phyloP scores from a whole-genome alignment of 257 asterid species.

The Voacanga thouarsii region DNA sequence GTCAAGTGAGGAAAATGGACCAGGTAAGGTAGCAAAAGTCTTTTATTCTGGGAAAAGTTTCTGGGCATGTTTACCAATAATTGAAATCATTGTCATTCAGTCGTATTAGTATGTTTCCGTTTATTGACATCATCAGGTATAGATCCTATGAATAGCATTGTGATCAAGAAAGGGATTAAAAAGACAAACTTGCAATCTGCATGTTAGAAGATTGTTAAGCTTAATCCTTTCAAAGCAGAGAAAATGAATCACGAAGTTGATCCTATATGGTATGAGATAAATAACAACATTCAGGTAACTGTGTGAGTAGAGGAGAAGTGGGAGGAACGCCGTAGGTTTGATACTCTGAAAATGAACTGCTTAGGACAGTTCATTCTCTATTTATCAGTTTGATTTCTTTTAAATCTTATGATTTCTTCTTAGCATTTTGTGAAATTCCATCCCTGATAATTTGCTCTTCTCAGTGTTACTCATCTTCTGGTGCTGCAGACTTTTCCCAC shows the following conservation, averaged over 20 bases:
- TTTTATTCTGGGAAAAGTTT: not conserved
- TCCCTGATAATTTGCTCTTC: not conserved
- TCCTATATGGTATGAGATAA: not conserved
- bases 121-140: not conserved
- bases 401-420: not conserved
- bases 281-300: not conserved
- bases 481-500: not conserved
- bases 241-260: not conserved
- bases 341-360: slow-evolving; percentile 1
- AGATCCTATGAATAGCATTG: not conserved
- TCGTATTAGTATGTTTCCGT: not conserved
- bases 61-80: not conserved
- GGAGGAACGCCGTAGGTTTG: not conserved
- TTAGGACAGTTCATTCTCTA: not conserved
- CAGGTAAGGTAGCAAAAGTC: slow-evolving; percentile 41
- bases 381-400: not conserved
- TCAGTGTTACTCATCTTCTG: slow-evolving; percentile 2
- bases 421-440: not conserved
- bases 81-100: not conserved
- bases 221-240: not conserved
- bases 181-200: not conserved
- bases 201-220: not conserved
- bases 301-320: not conserved
- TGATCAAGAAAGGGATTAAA: not conserved
- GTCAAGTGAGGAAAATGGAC: slow-evolving; percentile 94